phyloP scores from a whole-genome alignment of 2,329 filamentous ascomycete species.

The Diaporthe longicolla region DNA sequence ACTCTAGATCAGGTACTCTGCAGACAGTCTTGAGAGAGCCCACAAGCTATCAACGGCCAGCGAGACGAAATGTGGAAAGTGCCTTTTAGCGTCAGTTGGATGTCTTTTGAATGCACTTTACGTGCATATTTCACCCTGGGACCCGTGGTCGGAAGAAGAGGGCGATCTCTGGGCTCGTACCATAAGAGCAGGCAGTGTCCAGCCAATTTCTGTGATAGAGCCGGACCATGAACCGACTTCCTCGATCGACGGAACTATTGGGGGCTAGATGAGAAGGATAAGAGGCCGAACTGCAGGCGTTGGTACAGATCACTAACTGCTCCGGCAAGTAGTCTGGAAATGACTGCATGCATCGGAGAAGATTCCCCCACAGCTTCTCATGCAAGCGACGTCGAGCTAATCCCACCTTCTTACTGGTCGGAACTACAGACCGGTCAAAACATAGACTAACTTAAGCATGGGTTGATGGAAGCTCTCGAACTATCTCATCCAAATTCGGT shows the following conservation, averaged over 20 bases:
- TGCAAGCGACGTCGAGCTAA: neutral
- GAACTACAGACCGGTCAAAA: slow-evolving; percentile 13
- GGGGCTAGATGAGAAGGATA: neutral
- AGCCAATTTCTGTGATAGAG: neutral
- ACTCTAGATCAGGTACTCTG: too few species aligned
- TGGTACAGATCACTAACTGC: neutral
- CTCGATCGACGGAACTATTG: neutral
- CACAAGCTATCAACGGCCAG: too few species aligned
- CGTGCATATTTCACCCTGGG: neutral
- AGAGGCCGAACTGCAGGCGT: neutral
- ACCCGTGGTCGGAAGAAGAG: too few species aligned
- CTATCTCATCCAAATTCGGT: neutral
- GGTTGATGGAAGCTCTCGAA: neutral
- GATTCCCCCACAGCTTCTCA: neutral
- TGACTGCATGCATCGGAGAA: neutral
- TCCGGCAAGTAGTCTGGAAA: neutral
- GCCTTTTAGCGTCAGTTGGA: too few species aligned
- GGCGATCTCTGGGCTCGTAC: neutral
- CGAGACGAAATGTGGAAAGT: too few species aligned
- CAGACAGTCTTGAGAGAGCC: too few species aligned
- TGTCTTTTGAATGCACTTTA: too few species aligned
- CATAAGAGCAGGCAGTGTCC: neutral
- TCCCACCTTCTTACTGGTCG: neutral
- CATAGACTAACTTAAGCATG: neutral
- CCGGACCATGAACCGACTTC: neutral